These are phyloP conservation scores for Polyporus arcularius DNA, from an alignment of 768 basidiomycete genomes.

Conservation along the genomic window DNA sequence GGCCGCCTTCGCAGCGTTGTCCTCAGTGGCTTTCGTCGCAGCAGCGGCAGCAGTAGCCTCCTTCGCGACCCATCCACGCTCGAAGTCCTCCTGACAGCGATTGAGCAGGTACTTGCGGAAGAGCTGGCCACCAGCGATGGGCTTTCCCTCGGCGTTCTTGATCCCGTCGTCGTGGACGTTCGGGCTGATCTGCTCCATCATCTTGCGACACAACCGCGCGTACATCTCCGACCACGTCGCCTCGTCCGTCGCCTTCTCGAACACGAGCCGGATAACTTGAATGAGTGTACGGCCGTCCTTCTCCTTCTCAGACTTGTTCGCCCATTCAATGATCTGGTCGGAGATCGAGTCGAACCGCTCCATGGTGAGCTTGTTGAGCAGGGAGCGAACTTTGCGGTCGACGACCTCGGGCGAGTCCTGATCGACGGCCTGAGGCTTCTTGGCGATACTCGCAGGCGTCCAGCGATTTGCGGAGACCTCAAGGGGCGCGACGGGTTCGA, in stretches of 20 bases:
- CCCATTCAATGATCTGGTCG: constrained; percentile 92
- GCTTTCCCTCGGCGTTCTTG: constrained; percentile 77
- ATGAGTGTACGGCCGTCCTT: constrained; percentile 93
- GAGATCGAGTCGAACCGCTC: constrained; percentile 97
- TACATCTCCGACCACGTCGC: constrained; percentile 98
- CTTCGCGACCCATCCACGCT: constrained; percentile 91
- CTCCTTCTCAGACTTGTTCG: constrained; percentile 91
- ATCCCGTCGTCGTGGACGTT: constrained; percentile 90
- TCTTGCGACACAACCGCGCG: constrained; percentile 89
- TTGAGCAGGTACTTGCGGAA: constrained; percentile 98
- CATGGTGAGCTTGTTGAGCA: constrained; percentile 96
- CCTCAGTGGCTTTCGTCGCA: constrained; percentile 80
- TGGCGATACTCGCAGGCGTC: constrained; percentile 47
- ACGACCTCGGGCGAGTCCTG: constrained; percentile 80
- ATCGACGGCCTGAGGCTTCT: constrained; percentile 43
- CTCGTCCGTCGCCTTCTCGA: constrained; percentile 97
- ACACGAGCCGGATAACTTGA: constrained; percentile 93
- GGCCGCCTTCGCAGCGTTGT: constrained; percentile 74
- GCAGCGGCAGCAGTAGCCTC: constrained; percentile 87
- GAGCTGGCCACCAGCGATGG: constrained; percentile 89
- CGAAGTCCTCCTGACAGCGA: constrained; percentile 97
- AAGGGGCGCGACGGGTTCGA: constrained; percentile 79
- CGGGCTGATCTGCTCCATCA: constrained; percentile 91
- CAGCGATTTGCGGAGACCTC: constrained; percentile 82
- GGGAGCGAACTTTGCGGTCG: constrained; percentile 87